Conservation (phyloP, 2,329 filamentous ascomycete species). For the Magnaporthiopsis incrustans region DNA sequence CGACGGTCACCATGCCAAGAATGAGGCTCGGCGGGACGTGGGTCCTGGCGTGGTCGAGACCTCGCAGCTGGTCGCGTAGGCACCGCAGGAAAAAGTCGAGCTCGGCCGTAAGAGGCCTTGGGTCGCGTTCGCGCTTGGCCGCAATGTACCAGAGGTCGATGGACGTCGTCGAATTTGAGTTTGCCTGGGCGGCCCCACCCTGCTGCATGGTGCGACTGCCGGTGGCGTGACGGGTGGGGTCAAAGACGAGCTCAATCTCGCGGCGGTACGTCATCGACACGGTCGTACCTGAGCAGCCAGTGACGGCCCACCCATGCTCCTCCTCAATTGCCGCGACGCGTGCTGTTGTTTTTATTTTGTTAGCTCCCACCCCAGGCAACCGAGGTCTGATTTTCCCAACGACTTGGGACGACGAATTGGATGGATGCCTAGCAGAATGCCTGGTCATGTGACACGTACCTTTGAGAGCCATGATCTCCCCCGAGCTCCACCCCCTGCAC, state of each 20-base stretch:
- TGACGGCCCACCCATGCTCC: conserved; percentile 63
- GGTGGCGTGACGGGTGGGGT: conserved; percentile 51
- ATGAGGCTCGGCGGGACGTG: conserved; percentile 49
- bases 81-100: conserved; percentile 69
- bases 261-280: conserved; percentile 68
- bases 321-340: conserved; percentile 59
- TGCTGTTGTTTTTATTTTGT: conserved; percentile 32
- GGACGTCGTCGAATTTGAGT: conserved; percentile 31
- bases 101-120: conserved; percentile 51
- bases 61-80: conserved; percentile 60
- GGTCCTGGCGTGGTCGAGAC: conserved; percentile 41
- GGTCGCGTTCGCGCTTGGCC: conserved; percentile 43
- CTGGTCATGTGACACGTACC: conserved; percentile 37
- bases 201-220: conserved; percentile 13
- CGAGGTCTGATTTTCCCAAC: too few species aligned
- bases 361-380: background rate
- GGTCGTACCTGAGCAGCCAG: conserved; percentile 50
- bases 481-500: conserved; percentile 79
- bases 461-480: conserved; percentile 73
- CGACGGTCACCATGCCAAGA: conserved; percentile 48
- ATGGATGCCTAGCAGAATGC: background rate
- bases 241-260: conserved; percentile 67
- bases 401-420: too few species aligned
- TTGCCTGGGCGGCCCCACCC: background rate
- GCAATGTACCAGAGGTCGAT: conserved; percentile 68